phyloP scores from a whole-genome alignment of 2,329 filamentous ascomycete genomes.

The Mycosphaerella sp. region DNA sequence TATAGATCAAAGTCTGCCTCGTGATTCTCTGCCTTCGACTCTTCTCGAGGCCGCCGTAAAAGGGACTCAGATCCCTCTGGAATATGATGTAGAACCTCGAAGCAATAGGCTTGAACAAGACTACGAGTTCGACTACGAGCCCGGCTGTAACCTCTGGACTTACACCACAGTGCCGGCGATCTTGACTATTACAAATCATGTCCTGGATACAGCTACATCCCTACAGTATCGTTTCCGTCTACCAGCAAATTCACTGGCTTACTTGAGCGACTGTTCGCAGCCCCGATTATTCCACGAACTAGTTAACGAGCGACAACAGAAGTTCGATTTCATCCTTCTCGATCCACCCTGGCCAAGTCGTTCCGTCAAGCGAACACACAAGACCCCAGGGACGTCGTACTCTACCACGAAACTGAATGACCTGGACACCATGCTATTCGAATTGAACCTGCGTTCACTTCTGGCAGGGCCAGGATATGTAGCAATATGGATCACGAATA shows the following conservation, averaged over 20 bases:
- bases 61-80: neutral
- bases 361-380: conserved; percentile 58
- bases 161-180: neutral
- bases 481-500: conserved; percentile 74
- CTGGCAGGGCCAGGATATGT: conserved; percentile 54
- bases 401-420: conserved; percentile 35
- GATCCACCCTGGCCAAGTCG: conserved; percentile 80
- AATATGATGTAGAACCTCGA: neutral
- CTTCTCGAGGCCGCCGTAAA: conserved; percentile 1
- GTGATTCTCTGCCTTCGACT: neutral
- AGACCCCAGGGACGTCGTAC: conserved; percentile 29
- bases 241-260: conserved; percentile 45
- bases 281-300: conserved; percentile 34
- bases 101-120: neutral
- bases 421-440: conserved; percentile 38
- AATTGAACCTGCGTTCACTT: conserved; percentile 46
- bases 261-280: conserved; percentile 44
- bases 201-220: neutral
- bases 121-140: neutral
- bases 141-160: neutral
- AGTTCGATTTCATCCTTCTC: conserved; percentile 62
- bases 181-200: conserved; percentile 1
- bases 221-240: conserved; percentile 31
- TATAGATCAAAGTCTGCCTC: neutral
- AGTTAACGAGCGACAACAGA: conserved; percentile 34